These are phyloP conservation scores for Cairneyella variabilis DNA, from an alignment of 495 filamentous ascomycete species.

Conservation along the genomic window DNA sequence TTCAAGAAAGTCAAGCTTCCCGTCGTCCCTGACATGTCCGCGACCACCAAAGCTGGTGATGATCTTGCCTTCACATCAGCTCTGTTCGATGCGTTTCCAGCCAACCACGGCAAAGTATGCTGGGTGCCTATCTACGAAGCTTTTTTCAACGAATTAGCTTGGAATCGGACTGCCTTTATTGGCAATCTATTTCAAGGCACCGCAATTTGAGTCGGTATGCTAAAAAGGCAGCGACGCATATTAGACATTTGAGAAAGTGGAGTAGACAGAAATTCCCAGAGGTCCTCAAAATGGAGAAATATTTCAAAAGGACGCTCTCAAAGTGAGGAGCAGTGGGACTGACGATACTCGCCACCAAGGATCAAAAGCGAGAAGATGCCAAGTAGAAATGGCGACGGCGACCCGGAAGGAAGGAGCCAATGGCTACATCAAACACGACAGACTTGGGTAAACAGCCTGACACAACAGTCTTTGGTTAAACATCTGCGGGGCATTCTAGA, in stretches of 20 bases:
- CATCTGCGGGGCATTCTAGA: too few species aligned
- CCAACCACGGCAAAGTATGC: background rate
- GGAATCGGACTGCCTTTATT: too few species aligned
- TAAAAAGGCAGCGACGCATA: background rate
- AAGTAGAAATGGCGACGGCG: background rate
- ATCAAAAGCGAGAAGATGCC: background rate
- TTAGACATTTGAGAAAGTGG: background rate
- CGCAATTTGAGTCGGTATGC: background rate
- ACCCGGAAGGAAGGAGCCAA: background rate
- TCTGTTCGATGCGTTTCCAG: background rate
- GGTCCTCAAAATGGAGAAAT: background rate
- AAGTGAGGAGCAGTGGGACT: background rate
- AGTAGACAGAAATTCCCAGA: background rate
- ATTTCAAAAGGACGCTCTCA: background rate
- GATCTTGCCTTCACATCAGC: background rate
- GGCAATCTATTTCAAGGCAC: background rate
- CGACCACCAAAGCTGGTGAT: slow-evolving; percentile 2
- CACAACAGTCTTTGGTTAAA: too few species aligned
- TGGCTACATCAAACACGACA: background rate
- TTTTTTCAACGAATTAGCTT: background rate
- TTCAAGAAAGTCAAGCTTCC: too few species aligned
- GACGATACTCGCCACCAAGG: too few species aligned
- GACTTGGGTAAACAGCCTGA: too few species aligned
- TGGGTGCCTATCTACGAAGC: background rate
- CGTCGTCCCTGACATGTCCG: background rate